Evolutionary conservation across 129 eudicot species (phyloP).

Genomic region (Flaveria linearis): DNA sequence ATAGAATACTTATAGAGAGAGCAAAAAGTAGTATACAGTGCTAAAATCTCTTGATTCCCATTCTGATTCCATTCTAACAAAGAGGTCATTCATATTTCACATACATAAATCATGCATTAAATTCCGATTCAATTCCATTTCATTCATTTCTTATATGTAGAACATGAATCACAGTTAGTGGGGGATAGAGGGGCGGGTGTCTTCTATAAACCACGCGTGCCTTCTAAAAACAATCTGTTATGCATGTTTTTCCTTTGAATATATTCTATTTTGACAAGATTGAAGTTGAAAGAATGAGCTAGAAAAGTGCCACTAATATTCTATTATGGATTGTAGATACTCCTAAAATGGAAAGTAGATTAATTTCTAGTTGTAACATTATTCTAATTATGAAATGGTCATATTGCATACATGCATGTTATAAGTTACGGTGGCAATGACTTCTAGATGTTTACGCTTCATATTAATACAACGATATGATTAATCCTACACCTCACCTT

Average conservation of each 20-base stretch:
- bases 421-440: no score
- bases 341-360: not conserved
- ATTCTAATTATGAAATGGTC: no score
- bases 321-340: not conserved
- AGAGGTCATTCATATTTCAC: not conserved
- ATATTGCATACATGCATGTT: no score
- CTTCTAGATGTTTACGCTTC: not conserved
- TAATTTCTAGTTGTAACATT: not conserved
- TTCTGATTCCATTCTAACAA: constrained; percentile 2
- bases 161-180: not conserved
- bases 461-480: not conserved
- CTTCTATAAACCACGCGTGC: not conserved
- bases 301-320: not conserved
- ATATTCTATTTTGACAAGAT: not conserved
- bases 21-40: not conserved
- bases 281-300: not conserved
- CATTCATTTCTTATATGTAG: not conserved
- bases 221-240: not conserved
- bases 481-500: not conserved
- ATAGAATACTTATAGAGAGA: constrained; percentile 10
- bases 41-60: no score
- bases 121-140: not conserved
- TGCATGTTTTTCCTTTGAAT: not conserved
- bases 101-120: constrained; percentile 20
- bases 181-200: not conserved